Conservation (phyloP, 2,329 filamentous ascomycete genomes). For the Neoarthrinium moseri region DNA sequence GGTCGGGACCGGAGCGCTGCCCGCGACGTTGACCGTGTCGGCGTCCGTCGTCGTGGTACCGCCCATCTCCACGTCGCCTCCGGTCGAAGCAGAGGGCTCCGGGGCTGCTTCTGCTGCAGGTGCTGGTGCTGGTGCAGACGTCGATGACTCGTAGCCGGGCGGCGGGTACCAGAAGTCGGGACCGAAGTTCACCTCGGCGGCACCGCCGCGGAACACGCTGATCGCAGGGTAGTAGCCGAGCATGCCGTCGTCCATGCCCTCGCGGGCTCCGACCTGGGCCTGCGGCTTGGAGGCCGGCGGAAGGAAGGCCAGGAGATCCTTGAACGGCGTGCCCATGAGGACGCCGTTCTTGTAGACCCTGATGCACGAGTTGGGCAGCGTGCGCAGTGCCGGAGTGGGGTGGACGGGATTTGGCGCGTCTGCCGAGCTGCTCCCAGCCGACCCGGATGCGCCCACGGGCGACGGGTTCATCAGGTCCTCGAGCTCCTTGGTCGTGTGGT, state of each 20-base stretch:
- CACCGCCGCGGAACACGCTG: conserved; percentile 86
- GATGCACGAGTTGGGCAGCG: conserved; percentile 81
- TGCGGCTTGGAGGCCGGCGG: conserved; percentile 81
- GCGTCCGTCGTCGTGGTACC: conserved; percentile 32
- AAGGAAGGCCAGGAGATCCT: conserved; percentile 83
- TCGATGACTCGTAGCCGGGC: conserved; percentile 48
- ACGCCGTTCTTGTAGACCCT: conserved; percentile 91
- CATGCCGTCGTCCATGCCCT: conserved; percentile 90
- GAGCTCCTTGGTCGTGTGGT: conserved; percentile 82
- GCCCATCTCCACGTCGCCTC: conserved; percentile 48
- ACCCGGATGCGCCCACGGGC: conserved; percentile 41
- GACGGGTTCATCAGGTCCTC: conserved; percentile 79
- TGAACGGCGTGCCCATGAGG: conserved; percentile 83
- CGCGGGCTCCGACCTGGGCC: conserved; percentile 71
- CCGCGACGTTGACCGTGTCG: conserved; percentile 11
- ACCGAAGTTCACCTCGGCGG: conserved; percentile 91
- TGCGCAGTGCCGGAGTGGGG: conserved; percentile 71
- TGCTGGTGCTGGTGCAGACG: conserved; percentile 16
- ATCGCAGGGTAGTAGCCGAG: conserved; percentile 94
- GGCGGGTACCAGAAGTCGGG: conserved; percentile 91
- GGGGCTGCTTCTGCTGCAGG: not conserved
- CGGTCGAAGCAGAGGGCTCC: too few species aligned
- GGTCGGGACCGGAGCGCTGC: conserved; percentile 14
- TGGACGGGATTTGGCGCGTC: conserved; percentile 72
- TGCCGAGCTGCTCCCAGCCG: conserved; percentile 30